phyloP scores from a whole-genome alignment of 2,329 filamentous ascomycete genomes.

The Chaetomiaceae sp. region DNA sequence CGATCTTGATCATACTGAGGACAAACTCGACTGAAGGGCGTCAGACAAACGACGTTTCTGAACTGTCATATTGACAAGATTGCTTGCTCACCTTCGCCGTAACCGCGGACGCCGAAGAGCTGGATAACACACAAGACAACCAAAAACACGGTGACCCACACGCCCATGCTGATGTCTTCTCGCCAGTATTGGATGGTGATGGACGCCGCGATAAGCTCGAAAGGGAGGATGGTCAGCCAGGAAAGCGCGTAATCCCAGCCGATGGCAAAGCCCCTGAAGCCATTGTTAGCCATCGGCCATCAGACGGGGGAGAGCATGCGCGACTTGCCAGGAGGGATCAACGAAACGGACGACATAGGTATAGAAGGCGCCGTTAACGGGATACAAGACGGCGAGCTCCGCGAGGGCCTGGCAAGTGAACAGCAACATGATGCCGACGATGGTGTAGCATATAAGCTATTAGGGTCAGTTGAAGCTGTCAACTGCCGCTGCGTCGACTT shows the following conservation, averaged over 20 bases:
- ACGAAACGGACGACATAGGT: slow-evolving; percentile 59
- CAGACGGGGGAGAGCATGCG: too few relatives aligned
- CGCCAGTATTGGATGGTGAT: slow-evolving; percentile 54
- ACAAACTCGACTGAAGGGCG: slow-evolving; percentile 55
- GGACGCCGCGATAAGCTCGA: slow-evolving; percentile 51
- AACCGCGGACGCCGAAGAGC: slow-evolving; percentile 54
- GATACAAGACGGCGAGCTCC: slow-evolving; percentile 56
- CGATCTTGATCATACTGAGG: slow-evolving; percentile 70
- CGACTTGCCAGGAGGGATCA: slow-evolving; percentile 50
- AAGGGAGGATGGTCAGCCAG: slow-evolving; percentile 48
- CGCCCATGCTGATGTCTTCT: slow-evolving; percentile 44
- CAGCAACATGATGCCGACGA: slow-evolving; percentile 56
- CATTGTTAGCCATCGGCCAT: neutral
- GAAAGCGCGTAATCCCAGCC: slow-evolving; percentile 51
- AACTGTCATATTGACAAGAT: slow-evolving; percentile 35
- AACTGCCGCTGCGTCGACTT: neutral
- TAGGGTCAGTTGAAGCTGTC: neutral
- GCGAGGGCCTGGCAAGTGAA: slow-evolving; percentile 57
- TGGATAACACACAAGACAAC: slow-evolving; percentile 48
- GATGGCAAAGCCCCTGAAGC: slow-evolving; percentile 45
- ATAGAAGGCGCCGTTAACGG: slow-evolving; percentile 59
- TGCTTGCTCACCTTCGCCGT: slow-evolving; percentile 49
- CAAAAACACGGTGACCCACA: slow-evolving; percentile 56
- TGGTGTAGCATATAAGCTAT: slow-evolving; percentile 46
- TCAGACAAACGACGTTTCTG: slow-evolving; percentile 48